Percentiles rank a stretch among this genome's conserved stretches.
Evolutionary conservation across 805 yeast species (phyloP).

Genomic region (Ogataea philodendri): DNA sequence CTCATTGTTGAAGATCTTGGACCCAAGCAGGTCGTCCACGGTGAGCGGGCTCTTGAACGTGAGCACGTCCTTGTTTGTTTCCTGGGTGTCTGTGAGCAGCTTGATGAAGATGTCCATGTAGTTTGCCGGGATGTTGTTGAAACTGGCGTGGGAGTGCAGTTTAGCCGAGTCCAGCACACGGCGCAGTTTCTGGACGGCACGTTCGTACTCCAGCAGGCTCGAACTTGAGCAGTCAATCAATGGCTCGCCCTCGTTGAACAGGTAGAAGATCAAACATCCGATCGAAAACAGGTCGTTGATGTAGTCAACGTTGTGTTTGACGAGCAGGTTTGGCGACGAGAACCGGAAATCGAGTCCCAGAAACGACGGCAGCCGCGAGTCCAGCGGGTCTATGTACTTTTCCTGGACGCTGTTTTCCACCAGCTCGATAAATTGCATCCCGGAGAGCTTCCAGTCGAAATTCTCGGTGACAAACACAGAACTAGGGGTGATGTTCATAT

Average conservation of each 20-base stretch:
- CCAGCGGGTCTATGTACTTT: constrained; percentile 66
- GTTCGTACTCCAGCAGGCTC: constrained; percentile 55
- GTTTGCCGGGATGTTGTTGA: constrained; percentile 59
- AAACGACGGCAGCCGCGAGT: constrained; percentile 72
- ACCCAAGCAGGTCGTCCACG: constrained; percentile 65
- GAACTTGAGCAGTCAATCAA: constrained; percentile 42
- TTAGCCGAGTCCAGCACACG: constrained; percentile 37
- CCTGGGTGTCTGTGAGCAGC: constrained; percentile 48
- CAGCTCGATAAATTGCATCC: constrained; percentile 57
- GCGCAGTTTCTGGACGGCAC: constrained; percentile 42
- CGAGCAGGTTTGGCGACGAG: constrained; percentile 79
- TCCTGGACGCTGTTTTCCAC: constrained; percentile 47
- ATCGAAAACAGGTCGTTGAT: constrained; percentile 82
- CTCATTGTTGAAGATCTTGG: constrained; percentile 78
- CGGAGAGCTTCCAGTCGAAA: constrained; percentile 93
- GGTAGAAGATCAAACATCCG: constrained; percentile 70
- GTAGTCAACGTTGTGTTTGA: constrained; percentile 60
- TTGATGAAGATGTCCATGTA: constrained; percentile 49
- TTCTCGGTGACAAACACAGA: constrained; percentile 74
- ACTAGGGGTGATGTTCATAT: constrained; percentile 74
- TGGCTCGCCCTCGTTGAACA: constrained; percentile 51
- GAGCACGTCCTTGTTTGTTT: constrained; percentile 32
- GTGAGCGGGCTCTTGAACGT: constrained; percentile 34
- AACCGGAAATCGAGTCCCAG: constrained; percentile 69
- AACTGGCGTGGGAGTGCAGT: constrained; percentile 45